phyloP scores from a whole-genome alignment of 2,329 filamentous ascomycete species.

The Trichoderma afroharzianum region DNA sequence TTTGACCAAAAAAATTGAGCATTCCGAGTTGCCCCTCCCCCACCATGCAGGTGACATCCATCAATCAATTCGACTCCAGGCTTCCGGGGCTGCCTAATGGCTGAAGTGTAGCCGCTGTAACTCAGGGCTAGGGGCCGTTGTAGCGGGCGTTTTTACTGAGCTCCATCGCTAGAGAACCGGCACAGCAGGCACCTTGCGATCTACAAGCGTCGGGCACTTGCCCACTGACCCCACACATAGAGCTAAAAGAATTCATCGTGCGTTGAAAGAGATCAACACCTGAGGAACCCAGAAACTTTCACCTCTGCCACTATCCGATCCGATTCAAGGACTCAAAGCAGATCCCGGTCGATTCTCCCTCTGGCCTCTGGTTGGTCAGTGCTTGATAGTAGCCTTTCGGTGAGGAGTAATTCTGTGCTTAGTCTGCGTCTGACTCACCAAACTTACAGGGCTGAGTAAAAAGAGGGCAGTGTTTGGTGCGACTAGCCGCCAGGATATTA shows the following conservation, averaged over 20 bases:
- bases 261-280: background rate
- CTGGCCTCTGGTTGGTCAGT: background rate
- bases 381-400: background rate
- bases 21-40: background rate
- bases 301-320: background rate
- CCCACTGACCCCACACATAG: background rate
- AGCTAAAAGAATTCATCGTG: background rate
- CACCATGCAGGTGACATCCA: conserved; percentile 3
- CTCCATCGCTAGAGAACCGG: background rate
- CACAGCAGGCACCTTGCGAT: background rate
- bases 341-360: background rate
- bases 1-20: background rate
- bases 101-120: background rate
- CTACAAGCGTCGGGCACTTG: background rate
- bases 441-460: conserved; percentile 6
- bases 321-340: background rate
- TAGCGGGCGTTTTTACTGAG: background rate
- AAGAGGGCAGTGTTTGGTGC: conserved; percentile 11
- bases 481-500: background rate
- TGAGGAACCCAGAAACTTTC: background rate
- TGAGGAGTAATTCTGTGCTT: conserved; percentile 14
- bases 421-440: conserved; percentile 17
- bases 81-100: background rate
- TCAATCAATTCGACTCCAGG: background rate
- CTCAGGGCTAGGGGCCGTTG: background rate